phyloP scores from a whole-genome alignment of 225 moss, liverwort and hornwort species.

The Sphagnum tenellum region DNA sequence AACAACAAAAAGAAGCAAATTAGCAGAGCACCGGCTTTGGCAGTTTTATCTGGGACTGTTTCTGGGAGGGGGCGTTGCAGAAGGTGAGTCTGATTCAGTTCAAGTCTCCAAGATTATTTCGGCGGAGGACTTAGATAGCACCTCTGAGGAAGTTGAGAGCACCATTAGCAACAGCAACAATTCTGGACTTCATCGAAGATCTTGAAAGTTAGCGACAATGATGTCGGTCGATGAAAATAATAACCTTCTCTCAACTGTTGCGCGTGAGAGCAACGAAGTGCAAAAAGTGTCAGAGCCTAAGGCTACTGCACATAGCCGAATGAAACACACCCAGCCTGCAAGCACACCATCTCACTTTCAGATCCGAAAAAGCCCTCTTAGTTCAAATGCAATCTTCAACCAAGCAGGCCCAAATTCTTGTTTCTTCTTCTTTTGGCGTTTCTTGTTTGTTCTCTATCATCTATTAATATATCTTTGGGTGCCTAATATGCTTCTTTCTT shows the following conservation, averaged over 20 bases:
- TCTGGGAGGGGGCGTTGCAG: background rate
- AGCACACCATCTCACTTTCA: conserved; percentile 59
- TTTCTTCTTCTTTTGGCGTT: background rate
- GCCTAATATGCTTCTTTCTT: too few relatives aligned
- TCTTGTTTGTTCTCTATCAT: background rate
- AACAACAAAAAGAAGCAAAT: too few relatives aligned
- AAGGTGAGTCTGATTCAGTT: conserved; percentile 9
- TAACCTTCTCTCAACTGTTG: conserved; percentile 21
- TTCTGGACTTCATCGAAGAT: conserved; percentile 4
- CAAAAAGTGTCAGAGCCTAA: conserved; percentile 15
- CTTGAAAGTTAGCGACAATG: conserved; percentile 7
- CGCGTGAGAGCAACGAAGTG: conserved; percentile 2
- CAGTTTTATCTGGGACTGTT: too few relatives aligned
- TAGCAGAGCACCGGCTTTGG: too few relatives aligned
- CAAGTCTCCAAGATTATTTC: conserved; percentile 16
- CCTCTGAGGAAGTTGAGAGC: conserved; percentile 15
- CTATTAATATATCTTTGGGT: background rate
- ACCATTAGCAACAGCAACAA: background rate
- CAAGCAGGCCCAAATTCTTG: conserved; percentile 26
- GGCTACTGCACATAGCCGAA: conserved; percentile 1
- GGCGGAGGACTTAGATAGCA: conserved; percentile 14
- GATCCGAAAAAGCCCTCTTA: conserved; percentile 77
- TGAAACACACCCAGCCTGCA: conserved; percentile 22
- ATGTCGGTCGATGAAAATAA: conserved; percentile 4
- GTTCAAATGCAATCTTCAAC: conserved; percentile 81